Base-by-base conservation (phyloP, 257 asterid species). In the Solanum dulcamara region DNA sequence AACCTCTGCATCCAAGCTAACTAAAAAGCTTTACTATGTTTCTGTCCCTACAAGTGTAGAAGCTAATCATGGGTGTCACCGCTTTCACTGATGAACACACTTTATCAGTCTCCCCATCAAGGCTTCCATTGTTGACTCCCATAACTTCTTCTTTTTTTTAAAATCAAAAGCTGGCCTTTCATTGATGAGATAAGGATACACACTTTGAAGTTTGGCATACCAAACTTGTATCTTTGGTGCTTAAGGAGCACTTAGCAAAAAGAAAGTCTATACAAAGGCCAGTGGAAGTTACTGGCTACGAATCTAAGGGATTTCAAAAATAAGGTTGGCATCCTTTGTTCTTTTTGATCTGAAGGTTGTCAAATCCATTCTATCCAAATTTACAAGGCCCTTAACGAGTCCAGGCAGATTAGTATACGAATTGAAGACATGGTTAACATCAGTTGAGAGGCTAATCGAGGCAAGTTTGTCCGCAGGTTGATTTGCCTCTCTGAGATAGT, bases 31-130 rank as follows among this genome's bases (percentile, higher is more conserved):
- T 9, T 18, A 33, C 77, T 64, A 64, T 14, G 17, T 12, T 26
- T 33, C 2, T 30, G 33, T 11, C 68, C 68, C 38, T 64, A 62
- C 35, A 26, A 62, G 37, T 26, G 32, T 68, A 33, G 77, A 68
- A 68, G 77, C 46, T 68, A 17, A 81, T n/a, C 81, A 85, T 81
- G 85, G 85, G 28, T 7, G 28, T 55, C 14, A 15, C 77, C 81
- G 67, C 83, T 46, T 68, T 24, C 20, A 28, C 68, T 24, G 68
- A 60, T 60, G 35, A 60, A 5, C 68, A 60, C 68, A 24, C 4
- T 60, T 48, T 85, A 51, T 42, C 67, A 20, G 60, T 86, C 18
- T 55, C 88, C 5, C 38, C 88, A 5, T 48, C 88, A 81, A 81
- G 55, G 35, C 55, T 48, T 67, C 37, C 70, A n/a, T 50, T 33